Percentiles rank a stretch among this genome's conserved stretches.
Conservation (phyloP, 2,329 filamentous ascomycete species). For the Elsinoe fawcettii region DNA sequence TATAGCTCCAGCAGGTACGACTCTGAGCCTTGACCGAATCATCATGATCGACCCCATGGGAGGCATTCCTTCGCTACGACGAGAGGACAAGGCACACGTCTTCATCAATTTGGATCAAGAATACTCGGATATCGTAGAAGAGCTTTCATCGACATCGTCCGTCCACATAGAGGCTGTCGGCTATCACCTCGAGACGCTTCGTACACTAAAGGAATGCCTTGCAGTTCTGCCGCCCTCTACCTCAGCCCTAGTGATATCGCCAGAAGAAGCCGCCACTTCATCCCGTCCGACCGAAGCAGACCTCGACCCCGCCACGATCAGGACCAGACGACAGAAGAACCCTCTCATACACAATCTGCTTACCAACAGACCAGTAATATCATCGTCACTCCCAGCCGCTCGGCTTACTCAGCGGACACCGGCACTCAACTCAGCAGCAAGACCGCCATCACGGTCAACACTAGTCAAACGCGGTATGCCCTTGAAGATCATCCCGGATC, state of each 20-base stretch:
- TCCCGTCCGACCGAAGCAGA: conserved; percentile 24
- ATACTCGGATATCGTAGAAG: conserved; percentile 58
- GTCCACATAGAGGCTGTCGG: conserved; percentile 25
- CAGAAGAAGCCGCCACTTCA: conserved; percentile 66
- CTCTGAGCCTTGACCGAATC: conserved; percentile 59
- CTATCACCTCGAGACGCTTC: conserved; percentile 62
- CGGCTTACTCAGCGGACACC: conserved; percentile 43
- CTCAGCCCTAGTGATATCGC: conserved; percentile 83
- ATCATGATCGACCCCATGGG: conserved; percentile 84
- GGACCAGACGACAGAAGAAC: conserved; percentile 60
- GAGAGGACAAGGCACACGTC: conserved; percentile 59
- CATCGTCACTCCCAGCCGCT: conserved; percentile 75
- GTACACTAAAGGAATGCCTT: conserved; percentile 61
- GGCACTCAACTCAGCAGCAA: conserved; percentile 26
- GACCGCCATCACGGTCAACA: conserved; percentile 35
- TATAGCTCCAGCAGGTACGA: neutral
- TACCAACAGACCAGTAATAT: conserved; percentile 88
- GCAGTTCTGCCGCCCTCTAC: conserved; percentile 73
- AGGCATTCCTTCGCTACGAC: conserved; percentile 63
- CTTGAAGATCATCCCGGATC: conserved; percentile 71
- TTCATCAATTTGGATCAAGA: conserved; percentile 95
- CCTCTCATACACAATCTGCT: conserved; percentile 91
- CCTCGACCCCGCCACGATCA: conserved; percentile 35
- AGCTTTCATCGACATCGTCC: conserved; percentile 32
- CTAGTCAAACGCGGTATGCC: conserved; percentile 89